phyloP scores from a whole-genome alignment of 148 eudicot genomes.

The Vaccinium corymbosum region DNA sequence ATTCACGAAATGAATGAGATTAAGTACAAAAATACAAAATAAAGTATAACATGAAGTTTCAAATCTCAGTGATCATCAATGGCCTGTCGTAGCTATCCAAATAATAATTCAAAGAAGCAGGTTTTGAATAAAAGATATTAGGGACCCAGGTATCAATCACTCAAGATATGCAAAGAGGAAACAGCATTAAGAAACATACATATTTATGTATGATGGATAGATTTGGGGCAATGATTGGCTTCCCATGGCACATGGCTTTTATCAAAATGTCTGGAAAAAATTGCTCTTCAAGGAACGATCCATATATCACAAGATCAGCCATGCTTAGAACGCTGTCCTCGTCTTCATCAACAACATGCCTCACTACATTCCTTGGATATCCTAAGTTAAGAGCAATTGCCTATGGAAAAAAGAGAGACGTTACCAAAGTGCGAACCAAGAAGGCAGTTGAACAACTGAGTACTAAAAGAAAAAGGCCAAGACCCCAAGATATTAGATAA shows the following conservation, averaged over 20 bases:
- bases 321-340: conserved; percentile 42
- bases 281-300: conserved; percentile 79
- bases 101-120: not conserved
- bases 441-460: not conserved
- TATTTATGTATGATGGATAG: conserved; percentile 64
- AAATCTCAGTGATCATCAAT: not conserved
- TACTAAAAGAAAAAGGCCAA: not conserved
- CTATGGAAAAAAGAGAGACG: conserved; percentile 24
- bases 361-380: conserved; percentile 62
- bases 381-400: conserved; percentile 57
- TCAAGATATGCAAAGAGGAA: not conserved
- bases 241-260: conserved; percentile 78
- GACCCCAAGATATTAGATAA: not conserved
- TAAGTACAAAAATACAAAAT: not conserved
- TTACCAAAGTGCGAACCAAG: not conserved
- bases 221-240: conserved; percentile 77
- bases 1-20: not conserved
- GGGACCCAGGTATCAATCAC: not conserved
- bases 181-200: conserved; percentile 41
- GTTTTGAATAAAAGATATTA: not conserved
- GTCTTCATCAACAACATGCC: conserved; percentile 54
- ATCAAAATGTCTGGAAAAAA: conserved; percentile 72
- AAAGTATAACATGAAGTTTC: not conserved
- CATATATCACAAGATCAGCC: conserved; percentile 72
- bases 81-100: not conserved